These are phyloP conservation scores for Erythrophleum ivorense DNA, from an alignment of 331 rosid genomes.

Conservation along the genomic window DNA sequence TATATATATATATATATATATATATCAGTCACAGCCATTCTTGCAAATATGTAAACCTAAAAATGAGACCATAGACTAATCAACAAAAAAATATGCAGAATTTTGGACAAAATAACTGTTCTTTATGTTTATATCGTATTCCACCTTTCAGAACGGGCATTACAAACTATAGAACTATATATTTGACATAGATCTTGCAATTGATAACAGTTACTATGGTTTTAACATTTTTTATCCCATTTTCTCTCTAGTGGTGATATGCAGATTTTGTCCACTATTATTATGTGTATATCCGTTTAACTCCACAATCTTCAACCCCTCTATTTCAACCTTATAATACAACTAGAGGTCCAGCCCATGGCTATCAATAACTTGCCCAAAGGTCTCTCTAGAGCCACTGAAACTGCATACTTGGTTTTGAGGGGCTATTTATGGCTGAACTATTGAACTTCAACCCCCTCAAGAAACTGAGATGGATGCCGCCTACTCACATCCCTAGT, in stretches of 20 bases:
- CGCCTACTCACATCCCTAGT: slow-evolving; percentile 38
- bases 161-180: background rate
- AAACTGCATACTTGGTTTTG: background rate
- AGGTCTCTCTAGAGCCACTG: background rate
- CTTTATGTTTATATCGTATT: background rate
- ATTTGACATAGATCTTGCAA: slow-evolving; percentile 32
- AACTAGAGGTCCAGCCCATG: slow-evolving; percentile 6
- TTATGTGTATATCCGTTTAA: background rate
- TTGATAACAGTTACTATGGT: slow-evolving; percentile 5
- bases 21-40: background rate
- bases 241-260: background rate
- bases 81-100: background rate
- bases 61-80: background rate
- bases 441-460: slow-evolving; percentile 40
- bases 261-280: slow-evolving; percentile 15
- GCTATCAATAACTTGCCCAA: slow-evolving; percentile 21
- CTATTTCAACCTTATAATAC: slow-evolving; percentile 31
- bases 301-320: background rate
- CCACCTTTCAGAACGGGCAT: slow-evolving; percentile 8
- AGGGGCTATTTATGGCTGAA: background rate
- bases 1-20: too few species aligned
- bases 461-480: slow-evolving; percentile 41
- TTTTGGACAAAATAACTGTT: slow-evolving; percentile 11
- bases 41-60: background rate
- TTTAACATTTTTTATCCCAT: background rate